phyloP scores from a whole-genome alignment of 768 basidiomycete species.

The Naganishia vaughanmartiniae region DNA sequence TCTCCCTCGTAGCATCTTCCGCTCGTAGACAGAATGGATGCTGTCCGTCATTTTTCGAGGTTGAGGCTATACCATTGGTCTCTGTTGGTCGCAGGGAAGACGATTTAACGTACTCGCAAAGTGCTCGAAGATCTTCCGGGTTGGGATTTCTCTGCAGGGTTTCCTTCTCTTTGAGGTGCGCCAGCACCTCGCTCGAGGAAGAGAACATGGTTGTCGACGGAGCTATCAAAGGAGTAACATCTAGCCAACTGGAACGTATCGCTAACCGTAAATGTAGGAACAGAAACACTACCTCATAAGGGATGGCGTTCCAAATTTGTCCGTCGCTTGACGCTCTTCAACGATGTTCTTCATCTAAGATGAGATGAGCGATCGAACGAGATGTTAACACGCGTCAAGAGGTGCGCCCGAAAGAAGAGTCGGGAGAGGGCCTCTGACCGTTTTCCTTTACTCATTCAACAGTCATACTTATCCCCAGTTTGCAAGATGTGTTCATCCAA shows the following conservation, averaged over 20 bases:
- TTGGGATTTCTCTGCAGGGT: conserved; percentile 38
- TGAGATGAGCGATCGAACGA: not conserved
- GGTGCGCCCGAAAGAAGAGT: not conserved
- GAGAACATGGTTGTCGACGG: conserved; percentile 8
- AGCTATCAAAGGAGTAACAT: not conserved
- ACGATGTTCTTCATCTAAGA: not conserved
- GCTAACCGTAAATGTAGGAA: not conserved
- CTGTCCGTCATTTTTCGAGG: not conserved
- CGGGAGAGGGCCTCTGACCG: not conserved
- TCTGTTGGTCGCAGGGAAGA: conserved; percentile 18
- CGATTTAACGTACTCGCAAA: conserved; percentile 39
- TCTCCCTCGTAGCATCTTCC: conserved; percentile 46
- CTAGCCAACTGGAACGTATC: not conserved
- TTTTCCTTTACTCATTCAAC: not conserved
- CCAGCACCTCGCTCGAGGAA: conserved; percentile 22
- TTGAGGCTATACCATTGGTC: not conserved
- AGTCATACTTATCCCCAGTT: not conserved
- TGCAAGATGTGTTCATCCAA: not conserved
- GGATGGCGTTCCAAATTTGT: not conserved
- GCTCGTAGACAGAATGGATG: not conserved
- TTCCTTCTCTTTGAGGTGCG: conserved; percentile 38
- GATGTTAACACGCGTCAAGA: not conserved
- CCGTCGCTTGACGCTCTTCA: not conserved
- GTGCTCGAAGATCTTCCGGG: conserved; percentile 40
- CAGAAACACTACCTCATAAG: not conserved